Evolutionary conservation across 768 basidiomycete genomes (phyloP).

Genomic region (Collybia mongolica): DNA sequence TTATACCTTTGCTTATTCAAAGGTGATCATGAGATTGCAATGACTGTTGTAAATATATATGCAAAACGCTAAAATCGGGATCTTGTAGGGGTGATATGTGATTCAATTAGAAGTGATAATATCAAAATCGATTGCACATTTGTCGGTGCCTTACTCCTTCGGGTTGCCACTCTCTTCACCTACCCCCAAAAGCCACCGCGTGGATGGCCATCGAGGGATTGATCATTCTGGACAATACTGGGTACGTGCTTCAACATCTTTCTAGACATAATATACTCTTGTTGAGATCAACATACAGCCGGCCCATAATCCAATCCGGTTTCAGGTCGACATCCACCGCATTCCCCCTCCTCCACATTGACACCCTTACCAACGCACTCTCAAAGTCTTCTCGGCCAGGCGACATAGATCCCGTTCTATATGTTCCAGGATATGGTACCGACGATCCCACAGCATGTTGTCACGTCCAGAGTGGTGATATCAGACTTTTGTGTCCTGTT

Average conservation of each 20-base stretch:
- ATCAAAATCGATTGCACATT: too few relatives aligned
- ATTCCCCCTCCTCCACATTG: slow-evolving; percentile 84
- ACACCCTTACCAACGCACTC: slow-evolving; percentile 75
- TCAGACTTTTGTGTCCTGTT: slow-evolving; percentile 78
- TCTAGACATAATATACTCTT: slow-evolving; percentile 7
- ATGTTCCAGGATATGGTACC: slow-evolving; percentile 50
- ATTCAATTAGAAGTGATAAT: too few relatives aligned
- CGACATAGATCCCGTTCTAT: slow-evolving; percentile 74
- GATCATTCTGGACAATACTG: slow-evolving; percentile 73
- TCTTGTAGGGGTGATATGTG: too few relatives aligned
- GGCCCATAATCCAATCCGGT: slow-evolving; percentile 87
- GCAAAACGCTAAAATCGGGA: too few relatives aligned
- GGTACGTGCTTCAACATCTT: slow-evolving; percentile 43
- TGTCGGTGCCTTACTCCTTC: too few relatives aligned
- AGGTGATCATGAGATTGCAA: too few relatives aligned
- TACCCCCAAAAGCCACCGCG: too few relatives aligned
- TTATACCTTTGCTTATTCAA: too few relatives aligned
- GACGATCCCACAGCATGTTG: slow-evolving; percentile 74
- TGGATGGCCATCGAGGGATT: slow-evolving; percentile 79
- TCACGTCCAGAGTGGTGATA: slow-evolving; percentile 73
- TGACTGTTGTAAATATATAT: too few relatives aligned
- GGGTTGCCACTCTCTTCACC: too few relatives aligned
- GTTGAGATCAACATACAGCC: slow-evolving; percentile 36
- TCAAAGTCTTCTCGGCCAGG: slow-evolving; percentile 49
- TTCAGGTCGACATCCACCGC: slow-evolving; percentile 76